Evolutionary conservation across 441 rosid species (phyloP).

Genomic region (Dalechampia spathulata): DNA sequence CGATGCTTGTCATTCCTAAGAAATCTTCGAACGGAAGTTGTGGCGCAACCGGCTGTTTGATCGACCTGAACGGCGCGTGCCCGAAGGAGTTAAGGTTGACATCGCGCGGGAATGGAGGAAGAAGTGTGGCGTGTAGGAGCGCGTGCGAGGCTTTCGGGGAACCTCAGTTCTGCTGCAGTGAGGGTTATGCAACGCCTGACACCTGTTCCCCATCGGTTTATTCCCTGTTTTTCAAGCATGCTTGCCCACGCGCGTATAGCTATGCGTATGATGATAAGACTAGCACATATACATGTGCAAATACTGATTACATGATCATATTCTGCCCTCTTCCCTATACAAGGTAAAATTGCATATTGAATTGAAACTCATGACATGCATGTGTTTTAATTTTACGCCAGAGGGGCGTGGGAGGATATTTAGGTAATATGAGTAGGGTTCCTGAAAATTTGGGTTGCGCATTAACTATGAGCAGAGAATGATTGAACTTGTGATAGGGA

Average conservation of each 20-base stretch:
- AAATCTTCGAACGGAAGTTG: conserved; percentile 43
- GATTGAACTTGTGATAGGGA: conserved; percentile 5
- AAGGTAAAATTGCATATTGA: conserved; percentile 43
- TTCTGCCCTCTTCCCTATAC: conserved; percentile 82
- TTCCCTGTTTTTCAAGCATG: conserved; percentile 60
- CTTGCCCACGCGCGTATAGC: conserved; percentile 87
- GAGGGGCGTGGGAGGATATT: background rate
- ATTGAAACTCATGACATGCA: too few relatives aligned
- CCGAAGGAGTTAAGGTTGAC: conserved; percentile 43
- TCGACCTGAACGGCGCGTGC: conserved; percentile 68
- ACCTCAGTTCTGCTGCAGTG: conserved; percentile 69
- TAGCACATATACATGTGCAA: conserved; percentile 74
- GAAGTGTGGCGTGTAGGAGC: conserved; percentile 57
- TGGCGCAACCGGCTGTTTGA: conserved; percentile 70
- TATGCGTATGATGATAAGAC: conserved; percentile 83
- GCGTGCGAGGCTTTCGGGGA: conserved; percentile 82
- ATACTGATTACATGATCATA: conserved; percentile 51
- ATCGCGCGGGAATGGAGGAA: conserved; percentile 18
- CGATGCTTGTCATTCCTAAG: conserved; percentile 53
- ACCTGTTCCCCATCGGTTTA: conserved; percentile 58
- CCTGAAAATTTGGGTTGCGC: conserved; percentile 14
- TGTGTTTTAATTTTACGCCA: background rate
- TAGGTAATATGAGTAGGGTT: background rate
- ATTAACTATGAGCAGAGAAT: background rate
- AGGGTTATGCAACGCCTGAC: conserved; percentile 60